Evolutionary conservation across 225 moss, liverwort and hornwort species (phyloP), one percentile per base, ranked within the genome.

Genomic region (Marchantia polymorpha): DNA sequence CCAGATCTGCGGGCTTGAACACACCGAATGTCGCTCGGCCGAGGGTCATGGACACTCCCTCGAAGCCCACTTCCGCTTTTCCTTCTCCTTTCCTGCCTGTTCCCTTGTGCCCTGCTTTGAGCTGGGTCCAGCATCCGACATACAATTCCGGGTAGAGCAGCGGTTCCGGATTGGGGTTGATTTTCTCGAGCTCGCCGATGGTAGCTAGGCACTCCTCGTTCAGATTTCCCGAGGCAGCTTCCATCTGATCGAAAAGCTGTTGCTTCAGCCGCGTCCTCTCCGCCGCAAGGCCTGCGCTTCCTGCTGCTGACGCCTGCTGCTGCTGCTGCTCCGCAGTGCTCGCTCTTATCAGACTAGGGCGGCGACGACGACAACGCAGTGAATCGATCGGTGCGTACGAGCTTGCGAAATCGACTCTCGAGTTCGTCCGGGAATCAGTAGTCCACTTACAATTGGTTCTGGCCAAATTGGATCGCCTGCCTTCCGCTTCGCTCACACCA

Each of bases 1-100:
- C 88, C 39, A 84, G 79, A 25, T 85, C 78, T 68, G 49, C 65
- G 12, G 91, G 91, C 79, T 90, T 84, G 88, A 91, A 86, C 3
- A 27, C 68, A 75, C 84, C 85, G 82, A 90, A 87, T 29, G 82
- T 66, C 16, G 76, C 77, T 11, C 90, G 79, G 22, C 80, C 90
- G 6, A 91, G 87, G 1, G 86, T 87, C 13, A 79, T 73, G 6
- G 72, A 54, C 16, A 90, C 76, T 0, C 77, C 86, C 29, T 77
- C 83, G 69, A 83, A 85, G 16, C 89, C 84, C 25, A 85, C 83
- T 20, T 85, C 81, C 7, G 50, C 29, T 54, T 74, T 49, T 0
- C n/a, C 81, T 68, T 85, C 85, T 58, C 90, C 90, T 63, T 65
- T 79, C 78, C 46, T 78, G 7, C 86, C 86, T 50, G 83, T 79